These are phyloP conservation scores for Mollisia scopiformis DNA, from an alignment of 2,329 filamentous ascomycete species.

Conservation along the genomic window DNA sequence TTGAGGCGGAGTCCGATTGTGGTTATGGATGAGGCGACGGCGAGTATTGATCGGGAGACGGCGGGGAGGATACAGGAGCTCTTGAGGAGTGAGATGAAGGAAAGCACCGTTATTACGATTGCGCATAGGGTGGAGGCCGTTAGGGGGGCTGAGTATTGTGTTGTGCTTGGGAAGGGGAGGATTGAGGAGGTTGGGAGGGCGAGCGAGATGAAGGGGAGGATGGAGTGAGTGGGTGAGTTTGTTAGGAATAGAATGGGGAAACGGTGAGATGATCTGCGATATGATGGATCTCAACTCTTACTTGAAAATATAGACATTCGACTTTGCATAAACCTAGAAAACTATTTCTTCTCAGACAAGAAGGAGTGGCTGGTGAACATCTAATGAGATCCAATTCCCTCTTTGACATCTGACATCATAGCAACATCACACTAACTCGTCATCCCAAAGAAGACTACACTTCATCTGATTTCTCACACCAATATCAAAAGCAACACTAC, in stretches of 20 bases:
- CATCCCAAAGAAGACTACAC: no score
- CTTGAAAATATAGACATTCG: no score
- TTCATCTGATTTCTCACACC: no score
- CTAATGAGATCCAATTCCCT: no score
- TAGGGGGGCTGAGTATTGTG: slow-evolving; percentile 53
- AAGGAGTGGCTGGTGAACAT: no score
- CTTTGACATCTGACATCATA: no score
- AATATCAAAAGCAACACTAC: no score
- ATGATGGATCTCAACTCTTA: neutral
- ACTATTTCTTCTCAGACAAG: no score
- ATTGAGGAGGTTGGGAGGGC: slow-evolving; percentile 27
- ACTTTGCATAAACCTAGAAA: no score
- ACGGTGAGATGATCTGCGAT: neutral
- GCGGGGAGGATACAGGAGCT: slow-evolving; percentile 57
- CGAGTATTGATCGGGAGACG: slow-evolving; percentile 65
- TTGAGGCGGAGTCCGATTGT: slow-evolving; percentile 62
- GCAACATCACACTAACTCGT: no score
- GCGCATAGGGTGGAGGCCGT: slow-evolving; percentile 68
- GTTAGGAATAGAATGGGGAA: neutral
- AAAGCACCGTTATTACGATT: slow-evolving; percentile 66
- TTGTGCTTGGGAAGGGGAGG: slow-evolving; percentile 34
- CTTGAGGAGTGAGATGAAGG: slow-evolving; percentile 56
- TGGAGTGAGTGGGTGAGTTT: slow-evolving; percentile 11
- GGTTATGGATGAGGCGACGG: slow-evolving; percentile 69
- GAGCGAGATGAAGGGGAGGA: slow-evolving; percentile 15